These are phyloP conservation scores for Euphorbia peplus DNA, from an alignment of 345 rosid species.

Conservation along the genomic window DNA sequence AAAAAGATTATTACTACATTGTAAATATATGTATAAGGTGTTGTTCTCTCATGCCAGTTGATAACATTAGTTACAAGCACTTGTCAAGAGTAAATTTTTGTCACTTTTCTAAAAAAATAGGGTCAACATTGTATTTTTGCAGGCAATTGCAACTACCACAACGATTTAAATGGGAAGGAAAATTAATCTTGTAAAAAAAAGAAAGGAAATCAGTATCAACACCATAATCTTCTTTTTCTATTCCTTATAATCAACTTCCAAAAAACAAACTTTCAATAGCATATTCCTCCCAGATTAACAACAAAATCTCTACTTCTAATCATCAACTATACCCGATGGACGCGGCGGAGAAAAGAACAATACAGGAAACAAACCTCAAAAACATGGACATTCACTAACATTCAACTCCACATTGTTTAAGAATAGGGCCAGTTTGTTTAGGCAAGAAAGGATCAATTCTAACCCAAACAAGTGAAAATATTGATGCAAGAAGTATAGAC, in stretches of 20 bases:
- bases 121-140: too few species aligned
- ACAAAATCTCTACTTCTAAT: slow-evolving; percentile 1
- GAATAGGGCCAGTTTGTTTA: slow-evolving; percentile 78
- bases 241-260: background rate
- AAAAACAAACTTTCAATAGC: background rate
- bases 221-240: background rate
- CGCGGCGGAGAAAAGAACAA: background rate
- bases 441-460: slow-evolving; percentile 95
- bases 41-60: too few species aligned
- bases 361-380: background rate
- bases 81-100: too few species aligned
- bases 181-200: too few species aligned
- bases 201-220: background rate
- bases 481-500: slow-evolving; percentile 85
- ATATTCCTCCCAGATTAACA: background rate
- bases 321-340: background rate
- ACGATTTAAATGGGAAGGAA: background rate
- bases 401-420: slow-evolving; percentile 92
- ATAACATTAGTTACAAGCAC: too few species aligned
- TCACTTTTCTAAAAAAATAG: too few species aligned
- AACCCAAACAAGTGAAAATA: slow-evolving; percentile 91
- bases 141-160: too few species aligned
- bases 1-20: too few species aligned
- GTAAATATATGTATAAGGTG: too few species aligned
- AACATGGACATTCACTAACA: slow-evolving; percentile 35